Evolutionary conservation across 345 rosid genomes (phyloP), one percentile per base, ranked within the genome.

Genomic region (Lenwebbia sp.): DNA sequence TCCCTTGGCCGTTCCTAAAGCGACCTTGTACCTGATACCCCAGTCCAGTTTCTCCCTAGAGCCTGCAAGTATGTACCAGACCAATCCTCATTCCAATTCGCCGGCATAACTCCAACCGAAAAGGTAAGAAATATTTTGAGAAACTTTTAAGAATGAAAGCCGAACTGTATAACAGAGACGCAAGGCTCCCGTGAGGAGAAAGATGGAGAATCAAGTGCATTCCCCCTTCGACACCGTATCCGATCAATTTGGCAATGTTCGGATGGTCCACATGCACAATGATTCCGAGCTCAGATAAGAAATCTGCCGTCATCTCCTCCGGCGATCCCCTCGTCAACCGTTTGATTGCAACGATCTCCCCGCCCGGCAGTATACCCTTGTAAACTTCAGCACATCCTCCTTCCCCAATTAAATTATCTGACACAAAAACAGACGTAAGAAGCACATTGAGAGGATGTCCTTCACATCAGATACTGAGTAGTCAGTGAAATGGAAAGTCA

Each of bases 341-440:
- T 91, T 97, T 97, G 33, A 96, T 91, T 0, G 98, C 98, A 26
- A 94, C 98, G 40, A 89, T 74, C 74, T 89, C 91, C 75, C 98
- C 97, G 74, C 92, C 93, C 83, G 75, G 78, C 92, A 96, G 86
- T 65, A 91, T 85, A 51, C 98, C 99, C 88, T 91, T 96, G 92
- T 92, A 97, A 54, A 97, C 99, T 86, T 95, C 94, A 25, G 98
- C 98, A 86, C 93, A 97, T 40, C 99, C 98, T 87, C 99, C 98
- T 89, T 95, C 92, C 83, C 98, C 99, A 25, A 96, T 97, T 90
- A 97, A 88, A 87, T 93, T 92, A 51, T 95, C 98, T 97, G 89
- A 88, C 87, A 83, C 82, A 74, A 83, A 49, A 15, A 55, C 25
- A 83, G 47, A 37, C 17, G 17, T 6, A 47, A 53, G 86, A 51